A percentile compares a stretch with the other conserved stretches of the same genome.
phyloP scores from a whole-genome alignment of 176 grass and related monocot genomes.

The Oryza glaberrima region DNA sequence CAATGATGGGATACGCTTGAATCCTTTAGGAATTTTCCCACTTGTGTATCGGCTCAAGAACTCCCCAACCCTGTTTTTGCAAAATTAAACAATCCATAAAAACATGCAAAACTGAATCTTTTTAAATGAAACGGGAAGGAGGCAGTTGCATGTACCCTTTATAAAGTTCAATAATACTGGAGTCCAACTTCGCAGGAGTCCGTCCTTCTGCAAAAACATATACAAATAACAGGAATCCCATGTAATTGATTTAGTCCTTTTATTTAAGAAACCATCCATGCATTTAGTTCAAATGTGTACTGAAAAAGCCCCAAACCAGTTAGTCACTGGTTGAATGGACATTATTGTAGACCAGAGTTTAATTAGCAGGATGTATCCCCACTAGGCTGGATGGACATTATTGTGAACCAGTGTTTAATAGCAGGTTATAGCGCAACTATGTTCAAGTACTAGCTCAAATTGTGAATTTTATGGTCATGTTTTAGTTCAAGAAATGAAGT shows the following conservation, averaged over 20 bases:
- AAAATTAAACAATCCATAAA: slow-evolving; percentile 6
- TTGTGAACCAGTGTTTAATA: too few species aligned
- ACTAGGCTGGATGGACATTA: neutral
- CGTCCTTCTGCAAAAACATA: slow-evolving; percentile 54
- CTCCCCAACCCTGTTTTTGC: slow-evolving; percentile 70
- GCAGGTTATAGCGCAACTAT: too few species aligned
- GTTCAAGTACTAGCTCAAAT: too few species aligned
- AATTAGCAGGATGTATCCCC: neutral
- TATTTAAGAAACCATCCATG: neutral
- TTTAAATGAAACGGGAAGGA: slow-evolving; percentile 8
- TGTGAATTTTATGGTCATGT: too few species aligned
- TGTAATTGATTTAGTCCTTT: neutral
- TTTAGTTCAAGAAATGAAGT: too few species aligned
- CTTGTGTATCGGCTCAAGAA: slow-evolving; percentile 77
- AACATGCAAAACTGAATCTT: neutral
- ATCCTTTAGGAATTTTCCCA: slow-evolving; percentile 84
- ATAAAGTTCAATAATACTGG: slow-evolving; percentile 59
- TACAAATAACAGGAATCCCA: slow-evolving; percentile 9
- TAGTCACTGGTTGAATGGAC: neutral
- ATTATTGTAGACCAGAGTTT: neutral
- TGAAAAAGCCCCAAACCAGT: neutral
- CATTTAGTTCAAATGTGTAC: neutral
- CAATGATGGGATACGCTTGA: slow-evolving; percentile 79
- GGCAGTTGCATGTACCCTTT: slow-evolving; percentile 56
- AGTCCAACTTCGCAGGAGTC: slow-evolving; percentile 63